Evolutionary conservation across 208 protist genomes (phyloP), one percentile per base, ranked within the genome.

Genomic region (Trypanosoma mega): DNA sequence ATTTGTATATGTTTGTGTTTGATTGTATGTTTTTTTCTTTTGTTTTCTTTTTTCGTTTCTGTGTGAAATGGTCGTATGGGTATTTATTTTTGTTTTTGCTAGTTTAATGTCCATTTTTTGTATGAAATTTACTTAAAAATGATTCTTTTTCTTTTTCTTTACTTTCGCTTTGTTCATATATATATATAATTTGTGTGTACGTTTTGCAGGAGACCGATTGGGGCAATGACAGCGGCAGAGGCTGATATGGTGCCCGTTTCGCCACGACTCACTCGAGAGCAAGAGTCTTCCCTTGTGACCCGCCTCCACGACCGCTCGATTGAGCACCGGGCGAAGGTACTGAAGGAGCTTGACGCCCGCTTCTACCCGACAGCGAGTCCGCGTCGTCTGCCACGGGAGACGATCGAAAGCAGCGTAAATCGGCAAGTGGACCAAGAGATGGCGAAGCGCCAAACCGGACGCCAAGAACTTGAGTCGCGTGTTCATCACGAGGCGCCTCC

Each of bases 381-480:
- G n/a, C 58, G 67, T 47, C 75, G 51, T 20, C 77, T 96, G 14
- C 55, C 76, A 14, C 61, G 77, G 18, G 76, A 84, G 49, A 54
- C 64, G 29, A 60, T 96, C 26, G 72, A 90, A 55, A 67, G 72
- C 55, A 93, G 86, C 50, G 80, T 93, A 18, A 62, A 66, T 36
- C 78, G 89, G 27, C 86, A 93, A 62, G 83, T 92, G 0, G 83
- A 96, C 48, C 58, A 72, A 11, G 85, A 93, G 67, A 87, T 96
- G 78, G 57, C 46, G 45, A 56, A 75, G 58, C 72, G 78, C 0
- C 33, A 39, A 12, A 52, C 41, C 20, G 57, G 43, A 23, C 66
- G 59, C 36, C 59, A 73, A 51, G 75, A 85, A 50, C 58, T 63
- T 23, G 72, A 91, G 33, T 58, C 54, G 16, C 56, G 45, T 27